phyloP scores from a whole-genome alignment of 1,284 basidiomycete genomes.

The Mixia osmundae region DNA sequence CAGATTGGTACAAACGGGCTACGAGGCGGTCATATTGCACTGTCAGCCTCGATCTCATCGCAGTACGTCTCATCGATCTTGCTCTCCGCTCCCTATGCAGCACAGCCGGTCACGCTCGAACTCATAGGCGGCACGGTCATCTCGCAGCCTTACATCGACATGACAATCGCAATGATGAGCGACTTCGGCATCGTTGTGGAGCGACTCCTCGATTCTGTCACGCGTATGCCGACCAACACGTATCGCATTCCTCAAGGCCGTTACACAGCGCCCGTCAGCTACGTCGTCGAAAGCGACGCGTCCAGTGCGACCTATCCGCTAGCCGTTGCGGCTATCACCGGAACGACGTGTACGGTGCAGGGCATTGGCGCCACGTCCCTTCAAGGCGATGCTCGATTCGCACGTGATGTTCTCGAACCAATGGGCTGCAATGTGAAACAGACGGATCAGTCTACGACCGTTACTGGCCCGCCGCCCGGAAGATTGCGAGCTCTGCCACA shows the following conservation, averaged over 20 bases:
- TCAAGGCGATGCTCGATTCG: conserved; percentile 91
- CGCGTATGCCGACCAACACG: conserved; percentile 43
- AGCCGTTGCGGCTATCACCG: conserved; percentile 87
- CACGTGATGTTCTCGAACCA: conserved; percentile 68
- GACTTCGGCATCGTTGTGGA: conserved; percentile 68
- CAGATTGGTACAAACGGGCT: conserved; percentile 59
- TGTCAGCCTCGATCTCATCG: conserved; percentile 82
- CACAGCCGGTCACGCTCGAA: conserved; percentile 57
- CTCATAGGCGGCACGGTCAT: conserved; percentile 83
- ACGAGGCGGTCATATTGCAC: conserved; percentile 55
- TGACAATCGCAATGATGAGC: conserved; percentile 96
- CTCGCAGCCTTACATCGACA: conserved; percentile 97
- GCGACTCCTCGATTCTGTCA: conserved; percentile 38
- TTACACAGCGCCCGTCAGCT: conserved; percentile 55
- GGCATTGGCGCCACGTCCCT: conserved; percentile 78
- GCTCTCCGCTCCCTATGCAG: conserved; percentile 83
- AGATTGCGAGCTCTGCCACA: conserved; percentile 57
- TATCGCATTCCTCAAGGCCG: conserved; percentile 68
- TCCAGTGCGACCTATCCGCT: conserved; percentile 91
- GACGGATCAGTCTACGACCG: conserved; percentile 71
- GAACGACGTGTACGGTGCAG: conserved; percentile 71
- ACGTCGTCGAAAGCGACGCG: conserved; percentile 88
- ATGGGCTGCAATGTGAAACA: conserved; percentile 89
- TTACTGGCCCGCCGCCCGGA: conserved; percentile 63
- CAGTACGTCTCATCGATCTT: conserved; percentile 97